Conservation (phyloP, 1,139 yeast genomes). For the Neolecta irregularis region DNA sequence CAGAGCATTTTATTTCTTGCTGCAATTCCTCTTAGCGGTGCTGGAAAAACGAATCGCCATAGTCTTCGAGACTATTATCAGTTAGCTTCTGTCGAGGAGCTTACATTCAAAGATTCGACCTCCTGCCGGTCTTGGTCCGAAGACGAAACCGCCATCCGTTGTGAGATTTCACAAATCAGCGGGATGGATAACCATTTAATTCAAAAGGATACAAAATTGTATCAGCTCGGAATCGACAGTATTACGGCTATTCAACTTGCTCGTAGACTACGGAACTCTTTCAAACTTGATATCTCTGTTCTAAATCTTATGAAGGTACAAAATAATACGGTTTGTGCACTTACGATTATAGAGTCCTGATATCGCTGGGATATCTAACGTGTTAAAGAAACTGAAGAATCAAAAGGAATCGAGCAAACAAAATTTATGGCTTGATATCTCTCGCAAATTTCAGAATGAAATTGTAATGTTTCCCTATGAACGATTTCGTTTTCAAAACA, state of each 20-base stretch:
- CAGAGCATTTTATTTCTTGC: constrained; percentile 11
- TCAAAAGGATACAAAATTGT: constrained; percentile 9
- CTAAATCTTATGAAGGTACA: constrained; percentile 15
- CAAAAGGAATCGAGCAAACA: too few species aligned
- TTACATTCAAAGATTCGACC: neutral
- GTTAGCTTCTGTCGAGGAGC: constrained; percentile 5
- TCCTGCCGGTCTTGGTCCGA: too few species aligned
- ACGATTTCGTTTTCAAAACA: too few species aligned
- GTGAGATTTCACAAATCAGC: constrained; percentile 11
- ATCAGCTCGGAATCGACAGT: constrained; percentile 18
- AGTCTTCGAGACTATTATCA: too few species aligned
- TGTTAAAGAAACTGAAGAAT: too few species aligned
- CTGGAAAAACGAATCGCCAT: constrained; percentile 15
- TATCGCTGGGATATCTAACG: too few species aligned
- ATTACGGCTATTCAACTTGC: constrained; percentile 16
- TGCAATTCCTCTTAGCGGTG: constrained; percentile 15
- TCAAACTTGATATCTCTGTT: constrained; percentile 9
- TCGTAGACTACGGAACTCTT: constrained; percentile 6
- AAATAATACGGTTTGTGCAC: too few species aligned
- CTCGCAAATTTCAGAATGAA: too few species aligned
- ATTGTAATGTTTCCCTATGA: too few species aligned
- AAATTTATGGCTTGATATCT: too few species aligned
- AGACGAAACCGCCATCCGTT: too few species aligned
- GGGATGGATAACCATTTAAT: constrained; percentile 7
- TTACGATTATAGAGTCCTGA: too few species aligned